A percentile compares a stretch with the other conserved stretches of the same genome.
These are phyloP conservation scores for Leishmania lainsoni DNA, from an alignment of 208 protist species.

Conservation along the genomic window DNA sequence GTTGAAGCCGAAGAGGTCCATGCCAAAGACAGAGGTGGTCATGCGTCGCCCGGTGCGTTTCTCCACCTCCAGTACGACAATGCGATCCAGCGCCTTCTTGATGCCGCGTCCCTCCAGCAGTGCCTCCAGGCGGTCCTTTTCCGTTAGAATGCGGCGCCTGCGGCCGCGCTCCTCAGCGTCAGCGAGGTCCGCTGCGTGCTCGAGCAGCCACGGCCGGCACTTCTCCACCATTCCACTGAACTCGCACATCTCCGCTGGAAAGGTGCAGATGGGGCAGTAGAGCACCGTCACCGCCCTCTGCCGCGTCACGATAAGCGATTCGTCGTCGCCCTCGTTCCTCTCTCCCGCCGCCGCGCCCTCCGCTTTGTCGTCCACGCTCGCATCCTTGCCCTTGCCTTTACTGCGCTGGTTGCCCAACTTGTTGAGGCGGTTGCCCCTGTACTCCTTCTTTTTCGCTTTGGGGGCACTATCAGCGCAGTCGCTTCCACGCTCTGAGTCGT, in stretches of 20 bases:
- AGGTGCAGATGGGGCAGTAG: conserved; percentile 92
- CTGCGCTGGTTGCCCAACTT: conserved; percentile 36
- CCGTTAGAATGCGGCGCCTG: conserved; percentile 77
- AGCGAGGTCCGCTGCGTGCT: conserved; percentile 83
- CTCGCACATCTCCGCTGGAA: conserved; percentile 92
- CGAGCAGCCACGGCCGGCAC: conserved; percentile 89
- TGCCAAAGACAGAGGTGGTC: conserved; percentile 77
- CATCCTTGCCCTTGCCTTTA: conserved; percentile 21
- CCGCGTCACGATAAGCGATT: conserved; percentile 38
- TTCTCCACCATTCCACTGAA: conserved; percentile 92
- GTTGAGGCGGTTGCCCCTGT: conserved; percentile 61
- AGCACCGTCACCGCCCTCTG: conserved; percentile 72
- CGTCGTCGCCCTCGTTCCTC: conserved; percentile 20
- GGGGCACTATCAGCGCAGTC: conserved; percentile 18
- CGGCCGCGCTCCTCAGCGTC: conserved; percentile 82
- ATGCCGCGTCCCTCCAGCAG: conserved; percentile 73
- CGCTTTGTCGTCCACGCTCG: conserved; percentile 15
- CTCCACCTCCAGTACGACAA: conserved; percentile 69
- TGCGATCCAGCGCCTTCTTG: conserved; percentile 81
- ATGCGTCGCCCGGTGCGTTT: conserved; percentile 64
- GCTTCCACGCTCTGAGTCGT: neutral
- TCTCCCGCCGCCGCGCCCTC: conserved; percentile 8
- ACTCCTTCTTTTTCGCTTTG: conserved; percentile 67
- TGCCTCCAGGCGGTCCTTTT: conserved; percentile 81
- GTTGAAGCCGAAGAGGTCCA: conserved; percentile 89